A percentile compares a stretch with the other conserved stretches of the same genome.
Conservation (phyloP, 441 rosid genomes). For the Hura crepitans region DNA sequence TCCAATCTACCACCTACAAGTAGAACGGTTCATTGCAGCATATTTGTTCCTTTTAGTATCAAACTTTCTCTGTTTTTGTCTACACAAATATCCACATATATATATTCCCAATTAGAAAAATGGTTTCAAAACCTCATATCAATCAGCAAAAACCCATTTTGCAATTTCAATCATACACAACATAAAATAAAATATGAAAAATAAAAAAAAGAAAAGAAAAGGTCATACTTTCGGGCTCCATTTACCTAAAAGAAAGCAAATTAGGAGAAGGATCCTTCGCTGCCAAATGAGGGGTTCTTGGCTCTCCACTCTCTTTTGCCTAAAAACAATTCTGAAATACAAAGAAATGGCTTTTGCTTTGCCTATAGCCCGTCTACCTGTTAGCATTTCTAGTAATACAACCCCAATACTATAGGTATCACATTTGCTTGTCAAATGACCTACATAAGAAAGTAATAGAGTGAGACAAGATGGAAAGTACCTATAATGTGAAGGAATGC, state of each 20-base stretch:
- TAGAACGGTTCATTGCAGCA: too few species aligned
- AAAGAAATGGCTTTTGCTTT: background rate
- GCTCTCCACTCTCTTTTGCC: background rate
- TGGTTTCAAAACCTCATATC: background rate
- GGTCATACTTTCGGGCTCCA: slow-evolving; percentile 6
- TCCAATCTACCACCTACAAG: too few species aligned
- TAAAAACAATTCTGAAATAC: background rate
- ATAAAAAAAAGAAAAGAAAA: background rate
- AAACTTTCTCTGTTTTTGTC: too few species aligned
- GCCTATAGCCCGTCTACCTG: too few species aligned
- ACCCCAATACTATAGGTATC: too few species aligned
- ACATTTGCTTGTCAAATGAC: too few species aligned
- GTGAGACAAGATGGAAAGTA: too few species aligned
- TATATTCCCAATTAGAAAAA: slow-evolving; percentile 9
- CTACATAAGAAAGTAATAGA: too few species aligned
- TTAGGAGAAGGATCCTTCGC: background rate
- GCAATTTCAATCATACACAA: background rate
- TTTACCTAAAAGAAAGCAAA: slow-evolving; percentile 4
- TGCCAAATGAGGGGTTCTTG: background rate
- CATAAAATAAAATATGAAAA: background rate
- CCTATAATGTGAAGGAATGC: too few species aligned
- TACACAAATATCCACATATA: too few species aligned
- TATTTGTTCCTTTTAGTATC: too few species aligned
- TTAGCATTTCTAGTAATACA: too few species aligned
- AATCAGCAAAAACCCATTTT: slow-evolving; percentile 4